Evolutionary conservation across 805 yeast species (phyloP).

Genomic region (Debaryomyces castellii): DNA sequence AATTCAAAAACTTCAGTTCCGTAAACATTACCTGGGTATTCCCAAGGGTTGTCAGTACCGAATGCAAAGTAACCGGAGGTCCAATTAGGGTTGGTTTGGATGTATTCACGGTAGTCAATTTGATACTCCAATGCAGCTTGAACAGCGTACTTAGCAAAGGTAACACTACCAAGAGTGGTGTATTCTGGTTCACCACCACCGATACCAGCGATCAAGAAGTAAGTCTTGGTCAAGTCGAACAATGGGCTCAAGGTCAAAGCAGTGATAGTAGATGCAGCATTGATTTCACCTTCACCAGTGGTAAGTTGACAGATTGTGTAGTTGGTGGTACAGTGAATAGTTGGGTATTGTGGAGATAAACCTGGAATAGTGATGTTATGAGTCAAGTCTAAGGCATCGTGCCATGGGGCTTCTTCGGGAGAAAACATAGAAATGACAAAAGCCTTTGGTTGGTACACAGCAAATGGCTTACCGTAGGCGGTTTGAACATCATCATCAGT

Average conservation of each 20-base stretch:
- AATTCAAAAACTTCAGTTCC: constrained; percentile 68
- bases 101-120: constrained; percentile 49
- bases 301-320: constrained; percentile 58
- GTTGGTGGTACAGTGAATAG: constrained; percentile 53
- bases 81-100: constrained; percentile 46
- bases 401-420: constrained; percentile 55
- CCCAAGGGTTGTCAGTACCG: constrained; percentile 48
- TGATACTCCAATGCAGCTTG: constrained; percentile 62
- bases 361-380: constrained; percentile 66
- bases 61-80: constrained; percentile 58
- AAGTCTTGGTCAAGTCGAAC: constrained; percentile 59
- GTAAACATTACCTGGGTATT: constrained; percentile 54
- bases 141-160: constrained; percentile 60
- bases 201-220: constrained; percentile 64
- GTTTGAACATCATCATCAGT: constrained; percentile 16
- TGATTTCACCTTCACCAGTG: constrained; percentile 70
- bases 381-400: constrained; percentile 44
- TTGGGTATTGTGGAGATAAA: constrained; percentile 58
- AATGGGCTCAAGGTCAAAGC: constrained; percentile 53
- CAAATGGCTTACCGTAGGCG: constrained; percentile 28
- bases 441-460: constrained; percentile 51
- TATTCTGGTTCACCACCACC: constrained; percentile 60
- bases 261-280: constrained; percentile 59
- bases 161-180: constrained; percentile 60
- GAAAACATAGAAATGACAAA: constrained; percentile 57